Evolutionary conservation across 106 monocot genomes (phyloP).

Genomic region (Dendrobium huoshanense): DNA sequence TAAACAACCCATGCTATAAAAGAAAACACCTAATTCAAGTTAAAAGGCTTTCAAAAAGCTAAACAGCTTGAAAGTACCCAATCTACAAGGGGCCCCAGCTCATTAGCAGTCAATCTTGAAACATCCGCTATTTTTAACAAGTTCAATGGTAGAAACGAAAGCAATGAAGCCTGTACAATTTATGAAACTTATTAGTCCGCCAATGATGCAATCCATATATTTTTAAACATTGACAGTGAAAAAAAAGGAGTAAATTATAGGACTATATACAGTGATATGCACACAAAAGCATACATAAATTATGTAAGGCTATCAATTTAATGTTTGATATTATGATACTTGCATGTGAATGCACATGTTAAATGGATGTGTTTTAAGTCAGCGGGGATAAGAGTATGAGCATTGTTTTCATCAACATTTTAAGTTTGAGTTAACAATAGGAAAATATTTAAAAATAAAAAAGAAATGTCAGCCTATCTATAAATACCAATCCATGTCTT

Average conservation of each 20-base stretch:
- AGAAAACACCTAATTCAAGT: background rate
- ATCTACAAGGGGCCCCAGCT: constrained; percentile 51
- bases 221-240: background rate
- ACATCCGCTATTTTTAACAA: constrained; percentile 45
- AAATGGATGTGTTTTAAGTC: too few species aligned
- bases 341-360: background rate
- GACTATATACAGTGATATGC: background rate
- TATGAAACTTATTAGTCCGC: background rate
- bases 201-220: background rate
- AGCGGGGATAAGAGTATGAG: background rate
- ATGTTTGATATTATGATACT: background rate
- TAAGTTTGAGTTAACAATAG: background rate
- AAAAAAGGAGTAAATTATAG: background rate
- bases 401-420: background rate
- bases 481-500: background rate
- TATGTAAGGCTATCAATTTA: background rate
- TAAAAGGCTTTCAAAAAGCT: constrained; percentile 4
- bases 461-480: background rate
- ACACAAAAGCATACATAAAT: background rate
- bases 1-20: background rate
- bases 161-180: constrained; percentile 79
- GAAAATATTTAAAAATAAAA: too few species aligned
- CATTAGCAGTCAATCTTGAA: constrained; percentile 42
- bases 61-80: constrained; percentile 50
- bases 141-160: constrained; percentile 71